phyloP scores from a whole-genome alignment of 208 protist genomes.

The Porcisia hertigi region DNA sequence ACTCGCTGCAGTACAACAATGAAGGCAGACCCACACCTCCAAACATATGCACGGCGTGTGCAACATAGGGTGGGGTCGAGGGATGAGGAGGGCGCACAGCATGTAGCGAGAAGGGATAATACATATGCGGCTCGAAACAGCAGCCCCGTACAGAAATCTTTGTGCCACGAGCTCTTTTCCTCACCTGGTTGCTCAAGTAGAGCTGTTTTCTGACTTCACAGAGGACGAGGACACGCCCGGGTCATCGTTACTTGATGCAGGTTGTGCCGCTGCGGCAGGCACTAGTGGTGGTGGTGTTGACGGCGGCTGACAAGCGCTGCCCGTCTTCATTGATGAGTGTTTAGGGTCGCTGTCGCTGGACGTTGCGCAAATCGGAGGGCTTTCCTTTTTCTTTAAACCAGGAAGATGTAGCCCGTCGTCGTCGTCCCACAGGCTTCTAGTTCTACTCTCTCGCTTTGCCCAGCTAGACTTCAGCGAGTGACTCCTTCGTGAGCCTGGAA shows the following conservation, averaged over 20 bases:
- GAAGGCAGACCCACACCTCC: neutral
- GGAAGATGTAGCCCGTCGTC: slow-evolving; percentile 42
- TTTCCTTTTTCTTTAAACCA: neutral
- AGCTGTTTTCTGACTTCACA: neutral
- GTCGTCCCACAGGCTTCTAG: slow-evolving; percentile 4
- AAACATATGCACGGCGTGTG: neutral
- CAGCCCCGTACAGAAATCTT: neutral
- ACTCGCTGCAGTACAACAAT: neutral
- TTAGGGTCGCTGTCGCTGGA: neutral
- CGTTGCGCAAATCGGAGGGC: neutral
- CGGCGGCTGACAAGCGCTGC: neutral
- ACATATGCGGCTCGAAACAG: neutral
- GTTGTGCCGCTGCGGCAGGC: neutral
- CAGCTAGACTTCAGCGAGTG: neutral
- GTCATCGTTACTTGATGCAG: neutral
- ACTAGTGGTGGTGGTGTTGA: neutral
- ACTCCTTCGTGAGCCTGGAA: slow-evolving; percentile 22
- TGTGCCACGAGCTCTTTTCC: neutral
- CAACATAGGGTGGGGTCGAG: too few relatives aligned
- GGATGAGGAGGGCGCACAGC: too few relatives aligned
- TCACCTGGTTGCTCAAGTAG: neutral
- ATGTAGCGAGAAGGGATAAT: too few relatives aligned
- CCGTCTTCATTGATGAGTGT: neutral
- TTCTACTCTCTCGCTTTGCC: neutral
- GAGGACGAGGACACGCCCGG: neutral